A percentile compares a stretch with the other conserved stretches of the same genome.
Evolutionary conservation across 306 rosid genomes (phyloP).

Genomic region (Sicyos edulis): DNA sequence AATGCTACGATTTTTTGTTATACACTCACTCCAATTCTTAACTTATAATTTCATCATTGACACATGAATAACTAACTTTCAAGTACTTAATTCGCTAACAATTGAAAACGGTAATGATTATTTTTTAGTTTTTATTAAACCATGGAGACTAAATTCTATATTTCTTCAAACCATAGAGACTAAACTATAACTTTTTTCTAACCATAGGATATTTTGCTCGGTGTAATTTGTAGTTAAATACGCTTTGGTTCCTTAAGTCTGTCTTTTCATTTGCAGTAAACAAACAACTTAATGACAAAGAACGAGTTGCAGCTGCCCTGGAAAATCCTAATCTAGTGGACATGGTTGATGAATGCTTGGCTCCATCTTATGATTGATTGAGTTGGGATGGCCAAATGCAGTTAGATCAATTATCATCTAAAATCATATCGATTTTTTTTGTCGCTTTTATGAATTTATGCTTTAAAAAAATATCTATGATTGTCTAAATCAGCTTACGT

Average conservation of each 20-base stretch:
- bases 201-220: not conserved
- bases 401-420: slow-evolving; percentile 5
- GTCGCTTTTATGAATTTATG: not conserved
- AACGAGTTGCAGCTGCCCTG: slow-evolving; percentile 87
- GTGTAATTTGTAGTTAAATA: not conserved
- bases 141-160: no score
- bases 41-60: no score
- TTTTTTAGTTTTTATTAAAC: no score
- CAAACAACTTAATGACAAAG: slow-evolving; percentile 91
- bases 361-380: slow-evolving; percentile 55
- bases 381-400: slow-evolving; percentile 7
- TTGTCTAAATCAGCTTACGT: no score
- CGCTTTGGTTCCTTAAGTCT: not conserved
- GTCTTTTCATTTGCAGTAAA: slow-evolving; percentile 48
- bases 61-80: no score
- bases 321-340: slow-evolving; percentile 77
- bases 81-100: no score
- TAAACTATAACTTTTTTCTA: no score
- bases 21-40: no score
- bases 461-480: no score
- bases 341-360: slow-evolving; percentile 93
- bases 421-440: not conserved
- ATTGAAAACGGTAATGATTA: no score
- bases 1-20: no score
- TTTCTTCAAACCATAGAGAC: no score